Percentiles rank a stretch among this genome's conserved stretches.
These are phyloP conservation scores for Clarireedia homoeocarpa DNA, from an alignment of 2,329 filamentous ascomycete genomes.

Conservation along the genomic window DNA sequence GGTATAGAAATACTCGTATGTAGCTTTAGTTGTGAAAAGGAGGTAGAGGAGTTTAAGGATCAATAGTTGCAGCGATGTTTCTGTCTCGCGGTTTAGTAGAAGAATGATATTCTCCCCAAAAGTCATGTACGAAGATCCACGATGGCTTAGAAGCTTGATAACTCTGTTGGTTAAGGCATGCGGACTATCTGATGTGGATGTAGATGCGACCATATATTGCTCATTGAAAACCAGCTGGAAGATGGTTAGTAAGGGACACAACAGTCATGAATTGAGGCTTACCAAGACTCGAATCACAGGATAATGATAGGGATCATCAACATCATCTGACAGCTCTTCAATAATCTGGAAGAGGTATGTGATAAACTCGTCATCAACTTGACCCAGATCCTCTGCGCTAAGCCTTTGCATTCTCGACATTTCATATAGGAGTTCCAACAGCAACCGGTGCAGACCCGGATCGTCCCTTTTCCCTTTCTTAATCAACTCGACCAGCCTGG, in stretches of 20 bases:
- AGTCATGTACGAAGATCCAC: slow-evolving; percentile 77
- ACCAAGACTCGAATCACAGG: slow-evolving; percentile 89
- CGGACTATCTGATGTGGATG: slow-evolving; percentile 26
- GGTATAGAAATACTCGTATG: slow-evolving; percentile 97
- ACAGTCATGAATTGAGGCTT: slow-evolving; percentile 30
- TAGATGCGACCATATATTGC: slow-evolving; percentile 85
- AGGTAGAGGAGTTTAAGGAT: slow-evolving; percentile 94
- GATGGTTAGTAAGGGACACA: slow-evolving; percentile 15
- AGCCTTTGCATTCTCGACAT: slow-evolving; percentile 90
- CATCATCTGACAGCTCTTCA: slow-evolving; percentile 79
- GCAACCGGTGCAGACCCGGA: slow-evolving; percentile 64
- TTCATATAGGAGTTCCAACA: slow-evolving; percentile 89
- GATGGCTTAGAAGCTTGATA: slow-evolving; percentile 77
- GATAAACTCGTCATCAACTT: slow-evolving; percentile 74
- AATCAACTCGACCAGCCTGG: slow-evolving; percentile 75
- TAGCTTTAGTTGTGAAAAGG: slow-evolving; percentile 83
- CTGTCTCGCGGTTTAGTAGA: slow-evolving; percentile 86
- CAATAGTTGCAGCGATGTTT: slow-evolving; percentile 89
- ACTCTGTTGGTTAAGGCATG: slow-evolving; percentile 78
- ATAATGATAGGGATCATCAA: slow-evolving; percentile 90
- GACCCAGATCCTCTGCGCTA: slow-evolving; percentile 65
- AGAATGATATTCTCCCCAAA: slow-evolving; percentile 98
- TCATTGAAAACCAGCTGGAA: slow-evolving; percentile 88
- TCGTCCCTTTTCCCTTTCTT: slow-evolving; percentile 56
- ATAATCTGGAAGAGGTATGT: slow-evolving; percentile 79